These are phyloP conservation scores for Penicillium sp. DNA, from an alignment of 2,329 filamentous ascomycete genomes.

Conservation along the genomic window DNA sequence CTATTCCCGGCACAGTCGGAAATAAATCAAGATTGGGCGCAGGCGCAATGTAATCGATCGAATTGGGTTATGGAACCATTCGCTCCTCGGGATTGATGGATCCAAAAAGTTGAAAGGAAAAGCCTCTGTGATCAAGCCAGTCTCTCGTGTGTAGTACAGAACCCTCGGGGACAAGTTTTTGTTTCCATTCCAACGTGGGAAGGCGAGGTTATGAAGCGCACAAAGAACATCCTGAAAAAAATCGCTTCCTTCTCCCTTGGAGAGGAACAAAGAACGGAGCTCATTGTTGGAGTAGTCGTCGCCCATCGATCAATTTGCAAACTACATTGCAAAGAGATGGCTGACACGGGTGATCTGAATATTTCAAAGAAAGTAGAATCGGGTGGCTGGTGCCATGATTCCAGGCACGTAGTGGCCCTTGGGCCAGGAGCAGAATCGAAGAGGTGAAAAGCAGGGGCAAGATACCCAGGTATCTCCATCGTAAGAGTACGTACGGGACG, in stretches of 20 bases:
- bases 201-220: slow-evolving; percentile 69
- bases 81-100: background rate
- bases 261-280: slow-evolving; percentile 32
- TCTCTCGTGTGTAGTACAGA: slow-evolving; percentile 78
- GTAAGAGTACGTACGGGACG: slow-evolving; percentile 53
- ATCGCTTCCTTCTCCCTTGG: slow-evolving; percentile 60
- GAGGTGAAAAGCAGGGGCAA: slow-evolving; percentile 43
- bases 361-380: slow-evolving; percentile 48
- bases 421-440: slow-evolving; percentile 16
- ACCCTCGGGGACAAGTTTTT: slow-evolving; percentile 94
- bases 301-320: slow-evolving; percentile 57
- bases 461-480: slow-evolving; percentile 38
- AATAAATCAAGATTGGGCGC: slow-evolving; percentile 10
- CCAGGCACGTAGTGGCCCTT: slow-evolving; percentile 43
- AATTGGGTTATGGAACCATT: background rate
- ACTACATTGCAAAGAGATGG: slow-evolving; percentile 59
- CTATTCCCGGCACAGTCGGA: slow-evolving; percentile 9
- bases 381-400: slow-evolving; percentile 54
- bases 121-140: slow-evolving; percentile 14
- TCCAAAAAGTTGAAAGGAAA: background rate
- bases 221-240: slow-evolving; percentile 95
- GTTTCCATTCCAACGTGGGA: slow-evolving; percentile 71
- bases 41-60: slow-evolving; percentile 6
- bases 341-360: slow-evolving; percentile 66
- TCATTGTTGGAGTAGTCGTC: slow-evolving; percentile 47